These are phyloP conservation scores for Aspergillus sclerotiicarbonarius DNA, from an alignment of 495 filamentous ascomycete genomes.

Conservation along the genomic window DNA sequence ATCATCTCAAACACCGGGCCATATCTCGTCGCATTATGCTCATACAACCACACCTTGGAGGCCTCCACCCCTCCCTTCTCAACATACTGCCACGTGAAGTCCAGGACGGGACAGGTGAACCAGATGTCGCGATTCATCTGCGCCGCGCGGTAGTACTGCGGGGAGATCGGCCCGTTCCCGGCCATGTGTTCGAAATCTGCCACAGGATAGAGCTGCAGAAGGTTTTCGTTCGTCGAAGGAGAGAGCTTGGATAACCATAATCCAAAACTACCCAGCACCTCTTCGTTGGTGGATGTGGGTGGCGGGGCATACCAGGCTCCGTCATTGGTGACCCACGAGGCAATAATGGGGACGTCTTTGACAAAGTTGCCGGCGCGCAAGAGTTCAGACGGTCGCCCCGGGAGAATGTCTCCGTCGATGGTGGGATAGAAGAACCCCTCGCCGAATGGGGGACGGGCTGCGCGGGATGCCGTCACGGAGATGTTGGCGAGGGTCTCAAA, in stretches of 20 bases:
- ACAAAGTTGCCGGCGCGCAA: conserved; percentile 32
- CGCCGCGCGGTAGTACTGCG: conserved; percentile 43
- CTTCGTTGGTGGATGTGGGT: conserved; percentile 20
- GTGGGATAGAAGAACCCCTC: conserved; percentile 33
- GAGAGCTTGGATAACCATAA: conserved; percentile 23
- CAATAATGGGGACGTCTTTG: conserved; percentile 33
- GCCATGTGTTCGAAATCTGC: conserved; percentile 33
- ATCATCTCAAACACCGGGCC: conserved; percentile 27
- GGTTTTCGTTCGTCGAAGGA: conserved; percentile 21
- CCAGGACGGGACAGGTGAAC: conserved; percentile 44
- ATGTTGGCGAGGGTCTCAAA: conserved; percentile 29
- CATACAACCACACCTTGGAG: conserved; percentile 35
- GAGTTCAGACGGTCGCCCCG: conserved; percentile 34
- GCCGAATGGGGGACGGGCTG: conserved; percentile 26
- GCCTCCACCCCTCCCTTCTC: conserved; percentile 19
- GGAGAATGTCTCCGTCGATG: conserved; percentile 41
- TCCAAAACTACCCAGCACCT: conserved; percentile 28
- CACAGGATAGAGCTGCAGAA: conserved; percentile 36
- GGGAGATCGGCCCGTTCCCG: conserved; percentile 19
- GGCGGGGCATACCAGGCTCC: conserved; percentile 32
- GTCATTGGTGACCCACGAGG: conserved; percentile 32
- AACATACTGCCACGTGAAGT: conserved; percentile 36
- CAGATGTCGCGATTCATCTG: conserved; percentile 46
- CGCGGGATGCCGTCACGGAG: conserved; percentile 20
- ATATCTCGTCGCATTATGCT: conserved; percentile 43